phyloP scores from a whole-genome alignment of 2,329 filamentous ascomycete genomes.

The Cladosporium sp. region DNA sequence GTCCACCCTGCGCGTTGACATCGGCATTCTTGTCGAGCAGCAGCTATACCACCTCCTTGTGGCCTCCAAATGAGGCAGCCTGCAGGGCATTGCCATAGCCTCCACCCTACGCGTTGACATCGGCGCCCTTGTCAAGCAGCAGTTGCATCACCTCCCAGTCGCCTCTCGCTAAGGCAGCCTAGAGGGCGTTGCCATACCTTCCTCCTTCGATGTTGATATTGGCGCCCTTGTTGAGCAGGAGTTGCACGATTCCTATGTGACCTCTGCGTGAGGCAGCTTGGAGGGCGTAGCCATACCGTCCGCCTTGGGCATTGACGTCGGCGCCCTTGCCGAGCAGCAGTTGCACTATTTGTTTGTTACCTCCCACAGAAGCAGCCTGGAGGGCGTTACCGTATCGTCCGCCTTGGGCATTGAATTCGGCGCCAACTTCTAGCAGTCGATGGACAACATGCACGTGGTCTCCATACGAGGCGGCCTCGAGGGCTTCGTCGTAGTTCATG shows the following conservation, averaged over 20 bases:
- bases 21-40: not conserved
- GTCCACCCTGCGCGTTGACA: too few relatives aligned
- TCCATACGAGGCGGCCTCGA: slow-evolving; percentile 13
- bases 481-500: too few relatives aligned
- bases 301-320: slow-evolving; percentile 16
- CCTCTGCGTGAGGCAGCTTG: slow-evolving; percentile 14
- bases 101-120: too few relatives aligned
- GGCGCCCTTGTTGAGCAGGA: not conserved
- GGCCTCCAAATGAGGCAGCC: slow-evolving; percentile 11
- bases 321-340: slow-evolving; percentile 18
- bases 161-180: slow-evolving; percentile 17
- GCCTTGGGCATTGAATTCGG: slow-evolving; percentile 18
- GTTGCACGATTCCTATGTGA: not conserved
- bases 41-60: not conserved
- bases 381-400: slow-evolving; percentile 16
- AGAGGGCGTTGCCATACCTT: slow-evolving; percentile 10
- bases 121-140: slow-evolving; percentile 12
- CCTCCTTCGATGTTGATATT: slow-evolving; percentile 8
- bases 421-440: slow-evolving; percentile 16
- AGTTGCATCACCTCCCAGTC: slow-evolving; percentile 12
- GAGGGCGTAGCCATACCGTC: slow-evolving; percentile 13
- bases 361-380: slow-evolving; percentile 12
- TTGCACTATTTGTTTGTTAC: slow-evolving; percentile 10
- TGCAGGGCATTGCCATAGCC: slow-evolving; percentile 15
- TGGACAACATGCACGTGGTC: slow-evolving; percentile 14